These are phyloP conservation scores for Cutaneotrichosporon dermatis DNA, from an alignment of 1,284 basidiomycete genomes.

Conservation along the genomic window DNA sequence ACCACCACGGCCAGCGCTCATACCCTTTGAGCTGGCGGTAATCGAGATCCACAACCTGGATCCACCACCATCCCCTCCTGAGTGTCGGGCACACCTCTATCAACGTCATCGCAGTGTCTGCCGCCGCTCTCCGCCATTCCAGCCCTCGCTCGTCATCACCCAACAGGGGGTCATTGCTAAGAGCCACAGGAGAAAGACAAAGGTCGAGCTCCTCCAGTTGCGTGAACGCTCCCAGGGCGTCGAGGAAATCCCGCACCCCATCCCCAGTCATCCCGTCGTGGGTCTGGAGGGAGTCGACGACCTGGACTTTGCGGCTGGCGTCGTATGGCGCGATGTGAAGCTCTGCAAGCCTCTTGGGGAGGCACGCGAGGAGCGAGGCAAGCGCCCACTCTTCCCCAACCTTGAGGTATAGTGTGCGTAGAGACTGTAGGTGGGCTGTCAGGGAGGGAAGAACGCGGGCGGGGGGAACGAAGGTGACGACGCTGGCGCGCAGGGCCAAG, in stretches of 20 bases:
- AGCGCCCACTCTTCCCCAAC: slow-evolving; percentile 2
- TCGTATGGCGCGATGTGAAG: slow-evolving; percentile 7
- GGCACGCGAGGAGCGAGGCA: not conserved
- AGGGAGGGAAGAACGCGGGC: not conserved
- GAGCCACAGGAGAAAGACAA: not conserved
- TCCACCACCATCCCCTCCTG: slow-evolving; percentile 9
- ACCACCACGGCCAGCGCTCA: slow-evolving; percentile 5
- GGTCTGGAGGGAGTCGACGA: not conserved
- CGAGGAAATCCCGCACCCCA: not conserved
- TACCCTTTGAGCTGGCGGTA: slow-evolving; percentile 12
- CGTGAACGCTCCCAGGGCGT: not conserved
- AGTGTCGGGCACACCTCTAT: not conserved
- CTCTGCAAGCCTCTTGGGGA: not conserved
- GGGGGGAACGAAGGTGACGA: not conserved
- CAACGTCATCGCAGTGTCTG: not conserved
- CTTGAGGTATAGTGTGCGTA: slow-evolving; percentile 8
- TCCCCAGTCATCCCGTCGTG: not conserved
- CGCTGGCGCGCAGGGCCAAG: not conserved
- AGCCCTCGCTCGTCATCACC: not conserved
- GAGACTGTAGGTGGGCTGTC: not conserved
- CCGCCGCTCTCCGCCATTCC: not conserved
- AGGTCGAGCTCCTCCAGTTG: slow-evolving; percentile 2
- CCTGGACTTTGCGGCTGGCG: slow-evolving; percentile 10
- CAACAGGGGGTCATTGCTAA: not conserved
- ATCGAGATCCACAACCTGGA: slow-evolving; percentile 10